These are phyloP conservation scores for Manihot esculenta DNA, from an alignment of 441 rosid genomes.

Conservation along the genomic window DNA sequence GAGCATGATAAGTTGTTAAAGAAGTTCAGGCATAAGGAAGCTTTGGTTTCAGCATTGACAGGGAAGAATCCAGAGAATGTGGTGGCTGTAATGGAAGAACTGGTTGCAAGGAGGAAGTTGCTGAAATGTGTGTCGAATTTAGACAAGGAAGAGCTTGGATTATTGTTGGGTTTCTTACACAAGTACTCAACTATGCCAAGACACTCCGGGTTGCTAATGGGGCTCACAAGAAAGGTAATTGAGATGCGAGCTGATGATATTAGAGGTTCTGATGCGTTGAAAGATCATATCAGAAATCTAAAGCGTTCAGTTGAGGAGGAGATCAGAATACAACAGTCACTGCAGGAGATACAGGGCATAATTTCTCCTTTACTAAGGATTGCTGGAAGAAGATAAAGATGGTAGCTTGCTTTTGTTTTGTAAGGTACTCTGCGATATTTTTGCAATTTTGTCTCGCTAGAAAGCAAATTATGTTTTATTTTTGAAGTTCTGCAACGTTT, in stretches of 20 bases:
- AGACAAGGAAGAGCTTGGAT: slow-evolving; percentile 64
- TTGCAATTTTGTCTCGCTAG: background rate
- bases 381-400: slow-evolving; percentile 55
- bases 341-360: slow-evolving; percentile 80
- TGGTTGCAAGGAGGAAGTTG: slow-evolving; percentile 80
- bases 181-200: slow-evolving; percentile 72
- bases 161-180: slow-evolving; percentile 64
- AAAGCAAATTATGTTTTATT: slow-evolving; percentile 7
- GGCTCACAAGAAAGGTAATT: slow-evolving; percentile 65
- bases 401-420: slow-evolving; percentile 11
- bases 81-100: slow-evolving; percentile 86
- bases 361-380: slow-evolving; percentile 75
- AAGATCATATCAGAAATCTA: slow-evolving; percentile 63
- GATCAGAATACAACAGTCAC: slow-evolving; percentile 69
- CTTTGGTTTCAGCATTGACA: slow-evolving; percentile 60
- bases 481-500: background rate
- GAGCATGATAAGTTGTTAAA: slow-evolving; percentile 83
- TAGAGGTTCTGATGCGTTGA: slow-evolving; percentile 51
- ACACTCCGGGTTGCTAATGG: slow-evolving; percentile 68
- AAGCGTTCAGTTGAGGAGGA: slow-evolving; percentile 79
- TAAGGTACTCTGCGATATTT: slow-evolving; percentile 10
- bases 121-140: slow-evolving; percentile 64
- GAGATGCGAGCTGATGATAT: slow-evolving; percentile 70
- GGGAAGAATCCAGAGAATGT: slow-evolving; percentile 66
- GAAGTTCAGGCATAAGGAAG: slow-evolving; percentile 87